Percentiles rank a stretch among this genome's conserved stretches.
These are phyloP conservation scores for Cyclotella sp. DNA, from an alignment of 108 stramenopile genomes.

Conservation along the genomic window DNA sequence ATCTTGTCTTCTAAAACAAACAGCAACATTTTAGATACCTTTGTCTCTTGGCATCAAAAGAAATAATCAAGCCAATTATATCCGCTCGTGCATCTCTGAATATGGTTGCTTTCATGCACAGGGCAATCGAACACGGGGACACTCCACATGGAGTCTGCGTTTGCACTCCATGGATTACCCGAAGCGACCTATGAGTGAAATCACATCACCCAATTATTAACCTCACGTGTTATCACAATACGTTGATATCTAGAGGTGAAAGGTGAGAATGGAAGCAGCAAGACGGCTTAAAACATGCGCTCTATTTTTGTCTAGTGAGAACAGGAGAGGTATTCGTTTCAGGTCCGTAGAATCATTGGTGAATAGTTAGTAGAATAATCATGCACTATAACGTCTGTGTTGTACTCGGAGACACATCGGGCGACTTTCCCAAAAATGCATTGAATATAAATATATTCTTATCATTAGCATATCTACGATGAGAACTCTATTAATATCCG, in stretches of 20 bases:
- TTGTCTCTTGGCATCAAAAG: conserved; percentile 56
- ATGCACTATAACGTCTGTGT: too few relatives aligned
- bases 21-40: conserved; percentile 59
- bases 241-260: too few relatives aligned
- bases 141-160: conserved; percentile 64
- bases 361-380: too few relatives aligned
- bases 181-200: conserved; percentile 5
- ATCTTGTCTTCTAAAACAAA: conserved; percentile 7
- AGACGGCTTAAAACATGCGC: conserved; percentile 17
- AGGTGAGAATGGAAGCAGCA: conserved; percentile 18
- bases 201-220: neutral
- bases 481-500: neutral
- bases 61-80: conserved; percentile 65
- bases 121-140: conserved; percentile 59
- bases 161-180: conserved; percentile 65
- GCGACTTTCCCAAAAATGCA: too few relatives aligned
- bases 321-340: neutral
- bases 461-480: neutral
- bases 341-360: too few relatives aligned
- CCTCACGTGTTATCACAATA: too few relatives aligned
- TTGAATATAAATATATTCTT: too few relatives aligned
- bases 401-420: too few relatives aligned
- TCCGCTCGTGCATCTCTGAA: conserved; percentile 59
- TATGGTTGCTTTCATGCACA: conserved; percentile 63
- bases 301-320: conserved; percentile 10